Percentiles rank a stretch among this genome's conserved stretches.
These are phyloP conservation scores for Plicaturopsis crispa DNA, from an alignment of 768 basidiomycete genomes.

Conservation along the genomic window DNA sequence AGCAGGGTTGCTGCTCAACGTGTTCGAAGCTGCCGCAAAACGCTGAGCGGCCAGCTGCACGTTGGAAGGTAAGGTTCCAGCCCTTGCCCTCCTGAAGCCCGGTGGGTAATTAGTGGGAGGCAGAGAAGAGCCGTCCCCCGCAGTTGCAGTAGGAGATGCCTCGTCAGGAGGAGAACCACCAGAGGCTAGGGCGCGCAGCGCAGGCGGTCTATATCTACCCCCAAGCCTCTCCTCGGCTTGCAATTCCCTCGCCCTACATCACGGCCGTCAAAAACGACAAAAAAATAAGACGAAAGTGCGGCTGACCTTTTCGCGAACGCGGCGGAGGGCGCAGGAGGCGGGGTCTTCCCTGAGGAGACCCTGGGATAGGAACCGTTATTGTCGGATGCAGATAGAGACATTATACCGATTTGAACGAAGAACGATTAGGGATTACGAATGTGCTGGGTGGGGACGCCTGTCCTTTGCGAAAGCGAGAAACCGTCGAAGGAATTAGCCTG, in stretches of 20 bases:
- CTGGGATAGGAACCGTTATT: conserved; percentile 76
- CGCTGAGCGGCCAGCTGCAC: conserved; percentile 82
- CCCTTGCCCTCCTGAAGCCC: conserved; percentile 91
- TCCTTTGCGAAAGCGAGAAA: conserved; percentile 20
- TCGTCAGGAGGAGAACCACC: conserved; percentile 73
- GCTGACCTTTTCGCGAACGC: conserved; percentile 80
- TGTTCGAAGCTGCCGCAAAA: conserved; percentile 62
- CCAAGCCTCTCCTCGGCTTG: conserved; percentile 67
- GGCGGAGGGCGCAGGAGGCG: conserved; percentile 85
- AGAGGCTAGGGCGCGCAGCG: conserved; percentile 61
- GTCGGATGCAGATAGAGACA: conserved; percentile 87
- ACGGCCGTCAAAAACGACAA: conserved; percentile 9
- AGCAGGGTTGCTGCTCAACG: conserved; percentile 40
- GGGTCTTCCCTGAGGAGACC: conserved; percentile 81
- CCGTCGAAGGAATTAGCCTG: conserved; percentile 14
- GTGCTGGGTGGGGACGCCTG: conserved; percentile 23
- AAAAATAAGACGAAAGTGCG: conserved; percentile 8
- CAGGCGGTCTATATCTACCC: conserved; percentile 73
- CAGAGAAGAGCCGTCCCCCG: conserved; percentile 48
- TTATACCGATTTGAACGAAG: conserved; percentile 62
- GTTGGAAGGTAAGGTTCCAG: conserved; percentile 95
- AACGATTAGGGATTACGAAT: conserved; percentile 81
- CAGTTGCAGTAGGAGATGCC: conserved; percentile 44
- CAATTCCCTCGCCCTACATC: conserved; percentile 72
- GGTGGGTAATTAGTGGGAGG: conserved; percentile 75